Conservation (phyloP, 1,284 basidiomycete species). For the Thecaphora frezii region DNA sequence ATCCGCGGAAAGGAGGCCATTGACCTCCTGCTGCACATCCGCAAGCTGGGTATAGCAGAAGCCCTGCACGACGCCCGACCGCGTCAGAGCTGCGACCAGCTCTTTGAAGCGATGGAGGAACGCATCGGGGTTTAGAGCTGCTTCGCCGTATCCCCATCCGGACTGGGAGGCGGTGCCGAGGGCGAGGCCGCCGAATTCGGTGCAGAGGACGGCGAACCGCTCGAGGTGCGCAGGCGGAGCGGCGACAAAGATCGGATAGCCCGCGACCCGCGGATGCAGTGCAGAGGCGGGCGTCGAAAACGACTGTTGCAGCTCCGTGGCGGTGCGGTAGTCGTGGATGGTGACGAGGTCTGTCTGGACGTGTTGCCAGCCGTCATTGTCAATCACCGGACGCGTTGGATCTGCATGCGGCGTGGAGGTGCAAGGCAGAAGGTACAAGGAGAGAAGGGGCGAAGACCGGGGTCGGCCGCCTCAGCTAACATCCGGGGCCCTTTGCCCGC, state of each 20-base stretch:
- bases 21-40: conserved; percentile 35
- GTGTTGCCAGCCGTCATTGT: conserved; percentile 47
- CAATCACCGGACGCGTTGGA: conserved; percentile 20
- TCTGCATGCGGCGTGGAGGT: conserved; percentile 3
- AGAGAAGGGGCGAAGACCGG: too few relatives aligned
- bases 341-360: conserved; percentile 27
- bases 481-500: too few relatives aligned
- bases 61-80: conserved; percentile 28
- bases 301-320: conserved; percentile 6
- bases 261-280: conserved; percentile 8
- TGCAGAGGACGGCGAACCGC: conserved; percentile 34
- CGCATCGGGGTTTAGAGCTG: conserved; percentile 10
- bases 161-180: conserved; percentile 14
- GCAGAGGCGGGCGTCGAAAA: conserved; percentile 7
- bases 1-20: conserved; percentile 30
- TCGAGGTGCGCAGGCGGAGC: too few relatives aligned
- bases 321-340: conserved; percentile 32
- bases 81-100: conserved; percentile 13
- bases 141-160: conserved; percentile 33
- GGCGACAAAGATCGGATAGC: conserved; percentile 15
- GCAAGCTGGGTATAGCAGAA: conserved; percentile 42
- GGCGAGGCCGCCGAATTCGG: conserved; percentile 36
- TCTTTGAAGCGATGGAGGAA: conserved; percentile 16
- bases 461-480: too few relatives aligned
- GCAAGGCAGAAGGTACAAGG: too few relatives aligned